Evolutionary conservation across 2,329 filamentous ascomycete genomes (phyloP).

Genomic region (Sclerotinia trifoliorum): DNA sequence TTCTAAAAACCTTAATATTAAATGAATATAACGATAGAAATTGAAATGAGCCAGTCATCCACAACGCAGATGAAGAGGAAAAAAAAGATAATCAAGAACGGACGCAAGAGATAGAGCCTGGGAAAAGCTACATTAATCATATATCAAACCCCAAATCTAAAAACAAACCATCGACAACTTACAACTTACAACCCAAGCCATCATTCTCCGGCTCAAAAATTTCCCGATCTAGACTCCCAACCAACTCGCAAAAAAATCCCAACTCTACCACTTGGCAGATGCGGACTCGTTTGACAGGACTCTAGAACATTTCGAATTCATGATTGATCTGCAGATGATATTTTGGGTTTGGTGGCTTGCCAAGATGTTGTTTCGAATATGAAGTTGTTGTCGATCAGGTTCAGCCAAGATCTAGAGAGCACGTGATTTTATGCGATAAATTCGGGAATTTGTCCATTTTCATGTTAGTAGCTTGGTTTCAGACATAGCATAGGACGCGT

Average conservation of each 20-base stretch:
- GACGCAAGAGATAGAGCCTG: background rate
- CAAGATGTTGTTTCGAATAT: slow-evolving; percentile 13
- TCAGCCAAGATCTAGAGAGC: background rate
- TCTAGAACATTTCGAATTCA: background rate
- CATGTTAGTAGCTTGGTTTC: background rate
- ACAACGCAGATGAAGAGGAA: background rate
- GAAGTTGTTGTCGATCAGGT: background rate
- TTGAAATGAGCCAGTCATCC: slow-evolving; percentile 19
- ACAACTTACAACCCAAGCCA: background rate
- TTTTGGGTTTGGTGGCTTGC: background rate
- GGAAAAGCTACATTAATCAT: background rate
- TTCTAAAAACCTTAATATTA: background rate
- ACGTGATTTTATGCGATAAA: slow-evolving; percentile 11
- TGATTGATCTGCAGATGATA: too few species aligned
- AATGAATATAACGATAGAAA: background rate
- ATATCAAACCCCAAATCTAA: slow-evolving; percentile 11
- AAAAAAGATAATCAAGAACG: background rate
- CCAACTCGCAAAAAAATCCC: slow-evolving; percentile 2
- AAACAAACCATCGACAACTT: background rate
- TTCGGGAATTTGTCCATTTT: background rate
- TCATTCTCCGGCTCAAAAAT: background rate
- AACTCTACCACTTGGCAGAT: background rate
- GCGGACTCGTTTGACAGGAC: background rate
- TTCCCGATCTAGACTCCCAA: background rate
- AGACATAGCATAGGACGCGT: too few species aligned